Evolutionary conservation across 2,329 filamentous ascomycete species (phyloP), one percentile per base, ranked within the genome.

Genomic region (Curvularia hawaiiensis): DNA sequence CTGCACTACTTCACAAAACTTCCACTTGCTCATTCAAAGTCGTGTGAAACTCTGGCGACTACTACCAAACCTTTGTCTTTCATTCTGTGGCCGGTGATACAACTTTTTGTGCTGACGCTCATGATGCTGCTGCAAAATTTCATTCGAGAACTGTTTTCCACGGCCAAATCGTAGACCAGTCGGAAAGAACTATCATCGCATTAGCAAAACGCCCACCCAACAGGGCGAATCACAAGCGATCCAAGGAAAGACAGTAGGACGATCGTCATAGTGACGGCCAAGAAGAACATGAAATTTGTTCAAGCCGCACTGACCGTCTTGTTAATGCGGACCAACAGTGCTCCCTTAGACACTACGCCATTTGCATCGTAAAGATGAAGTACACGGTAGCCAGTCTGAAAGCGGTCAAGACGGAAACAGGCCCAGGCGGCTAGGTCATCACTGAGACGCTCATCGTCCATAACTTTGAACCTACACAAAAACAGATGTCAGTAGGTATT

Each of bases 351-450:
- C 55, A 85, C 76, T 30, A 82, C 79, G 0, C 91, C 91, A 60
- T 87, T 83, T 26, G 82, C 80, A 71, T 96, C 88, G 61, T 90
- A 82, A 56, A 98, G 78, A 67, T 88, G 89, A 54, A 98, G 81
- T 64, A 97, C 87, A 11, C 92, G 83, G 65, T 90, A 90, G 0
- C 95, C 94, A 33, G 84, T 79, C 59, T 86, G 86, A 58, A 97
- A 76, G 8, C 92, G 84, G 77, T 97, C 92, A 22, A 98, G 84
- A 39, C 92, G 84, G 66, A 96, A 88, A 70, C 92, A 97, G 1
- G 90, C 88, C 95, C 95, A 98, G 3, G 90, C 92, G 11, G 92
- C 89, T 55, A 97, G 77, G 58, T 89, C 85, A 69, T 98, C 92
- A 38, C 65, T 65, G 4, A 88, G 87, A 64, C 93, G 85, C 75